Evolutionary conservation across 495 filamentous ascomycete species (phyloP).

Genomic region (Aspergillus cavernicola): DNA sequence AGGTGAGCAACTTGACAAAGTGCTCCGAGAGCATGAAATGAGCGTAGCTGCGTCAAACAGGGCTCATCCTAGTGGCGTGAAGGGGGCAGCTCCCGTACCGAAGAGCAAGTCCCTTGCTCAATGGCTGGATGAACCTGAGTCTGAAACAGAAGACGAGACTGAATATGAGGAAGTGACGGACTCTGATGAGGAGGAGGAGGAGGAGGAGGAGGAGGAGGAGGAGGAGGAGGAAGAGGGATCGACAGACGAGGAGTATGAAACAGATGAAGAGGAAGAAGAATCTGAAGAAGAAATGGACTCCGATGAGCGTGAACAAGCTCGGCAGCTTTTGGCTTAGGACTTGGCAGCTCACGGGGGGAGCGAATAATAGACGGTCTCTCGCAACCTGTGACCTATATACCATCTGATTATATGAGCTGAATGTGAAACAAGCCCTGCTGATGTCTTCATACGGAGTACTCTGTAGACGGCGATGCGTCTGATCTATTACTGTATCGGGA

Average conservation of each 20-base stretch:
- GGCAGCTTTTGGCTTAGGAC: slow-evolving; percentile 13
- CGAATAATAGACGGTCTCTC: neutral
- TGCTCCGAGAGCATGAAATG: slow-evolving; percentile 40
- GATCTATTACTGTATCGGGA: too few species aligned
- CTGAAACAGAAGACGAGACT: slow-evolving; percentile 45
- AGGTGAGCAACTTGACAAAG: slow-evolving; percentile 60
- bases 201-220: slow-evolving; percentile 36
- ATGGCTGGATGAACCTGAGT: slow-evolving; percentile 64
- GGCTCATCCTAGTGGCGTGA: slow-evolving; percentile 17
- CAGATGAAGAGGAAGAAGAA: slow-evolving; percentile 26
- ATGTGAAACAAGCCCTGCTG: too few species aligned
- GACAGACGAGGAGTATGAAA: slow-evolving; percentile 17
- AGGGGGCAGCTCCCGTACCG: slow-evolving; percentile 12
- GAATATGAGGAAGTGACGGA: slow-evolving; percentile 46
- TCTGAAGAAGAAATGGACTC: slow-evolving; percentile 22
- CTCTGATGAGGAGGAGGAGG: slow-evolving; percentile 52
- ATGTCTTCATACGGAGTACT: too few species aligned
- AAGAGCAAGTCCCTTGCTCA: slow-evolving; percentile 77
- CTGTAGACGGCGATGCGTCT: too few species aligned
- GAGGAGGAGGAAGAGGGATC: slow-evolving; percentile 49
- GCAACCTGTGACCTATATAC: neutral
- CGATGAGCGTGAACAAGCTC: slow-evolving; percentile 15
- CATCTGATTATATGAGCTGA: neutral
- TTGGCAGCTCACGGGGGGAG: too few species aligned
- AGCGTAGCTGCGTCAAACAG: slow-evolving; percentile 18